A percentile compares a stretch with the other conserved stretches of the same genome.
Conservation (phyloP, 768 basidiomycete species). For the Dendrothele bispora region DNA sequence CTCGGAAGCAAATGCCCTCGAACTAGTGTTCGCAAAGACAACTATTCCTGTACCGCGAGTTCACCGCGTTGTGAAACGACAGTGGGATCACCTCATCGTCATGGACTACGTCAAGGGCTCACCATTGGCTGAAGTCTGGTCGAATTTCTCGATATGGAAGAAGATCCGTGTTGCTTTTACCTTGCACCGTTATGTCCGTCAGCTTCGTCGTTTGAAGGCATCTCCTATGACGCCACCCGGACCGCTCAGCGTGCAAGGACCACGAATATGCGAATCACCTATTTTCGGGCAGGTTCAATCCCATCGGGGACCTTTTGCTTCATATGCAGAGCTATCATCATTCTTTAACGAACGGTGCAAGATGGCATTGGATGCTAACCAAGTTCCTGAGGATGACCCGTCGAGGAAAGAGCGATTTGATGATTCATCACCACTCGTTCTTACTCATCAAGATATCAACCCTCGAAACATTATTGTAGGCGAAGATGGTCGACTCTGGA, state of each 20-base stretch:
- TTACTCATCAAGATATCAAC: slow-evolving; percentile 20
- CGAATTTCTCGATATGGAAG: slow-evolving; percentile 10
- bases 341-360: slow-evolving; percentile 13
- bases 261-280: slow-evolving; percentile 9
- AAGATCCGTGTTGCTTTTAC: slow-evolving; percentile 18
- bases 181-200: slow-evolving; percentile 19
- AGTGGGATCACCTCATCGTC: slow-evolving; percentile 11
- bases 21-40: slow-evolving; percentile 7
- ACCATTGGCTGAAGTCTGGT: slow-evolving; percentile 15
- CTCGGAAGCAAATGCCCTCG: neutral
- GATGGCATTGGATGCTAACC: neutral
- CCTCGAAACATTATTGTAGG: slow-evolving; percentile 18
- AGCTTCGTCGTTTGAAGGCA: slow-evolving; percentile 9
- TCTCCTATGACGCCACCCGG: slow-evolving; percentile 8
- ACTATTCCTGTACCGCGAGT: slow-evolving; percentile 21
- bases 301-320: slow-evolving; percentile 12
- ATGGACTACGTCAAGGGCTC: slow-evolving; percentile 19
- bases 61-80: slow-evolving; percentile 9
- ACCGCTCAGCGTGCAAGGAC: slow-evolving; percentile 10
- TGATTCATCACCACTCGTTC: slow-evolving; percentile 20
- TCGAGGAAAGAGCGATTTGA: slow-evolving; percentile 10
- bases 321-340: slow-evolving; percentile 11
- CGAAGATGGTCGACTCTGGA: slow-evolving; percentile 18
- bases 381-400: slow-evolving; percentile 8
- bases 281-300: slow-evolving; percentile 6